Evolutionary conservation across 2,329 filamentous ascomycete species (phyloP).

Genomic region (Hypoxylon sp.): DNA sequence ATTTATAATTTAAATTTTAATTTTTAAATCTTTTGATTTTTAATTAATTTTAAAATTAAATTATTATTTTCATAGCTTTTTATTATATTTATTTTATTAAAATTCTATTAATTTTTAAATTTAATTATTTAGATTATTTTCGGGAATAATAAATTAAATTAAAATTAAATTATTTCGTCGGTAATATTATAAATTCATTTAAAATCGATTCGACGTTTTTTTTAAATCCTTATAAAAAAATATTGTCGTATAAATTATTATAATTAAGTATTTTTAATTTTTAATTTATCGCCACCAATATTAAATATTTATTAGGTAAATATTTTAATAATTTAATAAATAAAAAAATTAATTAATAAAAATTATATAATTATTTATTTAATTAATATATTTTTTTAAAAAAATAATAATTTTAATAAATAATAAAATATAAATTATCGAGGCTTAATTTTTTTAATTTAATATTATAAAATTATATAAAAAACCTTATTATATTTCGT

Average conservation of each 20-base stretch:
- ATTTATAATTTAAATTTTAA: not conserved
- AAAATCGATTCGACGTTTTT: not conserved
- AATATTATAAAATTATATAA: not conserved
- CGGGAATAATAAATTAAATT: not conserved
- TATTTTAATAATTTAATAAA: no score
- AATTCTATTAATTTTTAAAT: not conserved
- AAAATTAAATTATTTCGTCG: not conserved
- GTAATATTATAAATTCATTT: not conserved
- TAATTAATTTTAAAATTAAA: not conserved
- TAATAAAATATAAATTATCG: not conserved
- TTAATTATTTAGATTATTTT: not conserved
- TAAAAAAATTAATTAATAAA: not conserved
- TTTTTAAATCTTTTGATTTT: not conserved
- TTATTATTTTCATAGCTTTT: not conserved
- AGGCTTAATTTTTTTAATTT: not conserved
- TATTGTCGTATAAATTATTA: not conserved
- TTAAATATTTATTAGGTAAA: not conserved
- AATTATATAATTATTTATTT: not conserved
- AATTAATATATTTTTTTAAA: not conserved
- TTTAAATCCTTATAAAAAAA: not conserved
- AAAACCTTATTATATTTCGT: not conserved
- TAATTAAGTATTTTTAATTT: not conserved
- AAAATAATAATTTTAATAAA: not conserved
- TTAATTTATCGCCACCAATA: not conserved
- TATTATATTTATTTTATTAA: not conserved